phyloP scores from a whole-genome alignment of 495 filamentous ascomycete genomes.

The Penicillium maclennaniae region DNA sequence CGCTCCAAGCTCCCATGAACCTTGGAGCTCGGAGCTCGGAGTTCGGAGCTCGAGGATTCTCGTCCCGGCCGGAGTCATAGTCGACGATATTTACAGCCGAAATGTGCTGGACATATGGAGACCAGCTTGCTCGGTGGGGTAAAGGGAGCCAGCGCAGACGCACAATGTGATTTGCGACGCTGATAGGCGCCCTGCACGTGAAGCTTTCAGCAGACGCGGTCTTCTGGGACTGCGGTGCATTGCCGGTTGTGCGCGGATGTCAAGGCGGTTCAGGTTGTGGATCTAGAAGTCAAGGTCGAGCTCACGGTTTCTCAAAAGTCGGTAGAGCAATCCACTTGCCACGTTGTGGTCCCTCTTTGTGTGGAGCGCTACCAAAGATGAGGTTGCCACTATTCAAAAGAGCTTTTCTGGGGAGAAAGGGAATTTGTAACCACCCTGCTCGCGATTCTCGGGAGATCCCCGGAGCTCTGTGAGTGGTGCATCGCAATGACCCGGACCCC shows the following conservation, averaged over 20 bases:
- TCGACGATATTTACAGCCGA: slow-evolving; percentile 1
- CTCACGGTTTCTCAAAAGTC: background rate
- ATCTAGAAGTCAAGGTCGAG: too few relatives aligned
- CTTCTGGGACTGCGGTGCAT: background rate
- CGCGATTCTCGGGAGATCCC: slow-evolving; percentile 1
- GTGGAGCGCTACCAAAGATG: slow-evolving; percentile 1
- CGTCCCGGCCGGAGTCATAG: slow-evolving; percentile 11
- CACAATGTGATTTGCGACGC: slow-evolving; percentile 14
- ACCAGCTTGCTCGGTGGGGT: background rate
- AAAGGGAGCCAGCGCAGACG: background rate
- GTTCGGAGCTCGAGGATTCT: slow-evolving; percentile 8
- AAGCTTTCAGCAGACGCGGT: slow-evolving; percentile 4
- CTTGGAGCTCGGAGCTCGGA: too few relatives aligned
- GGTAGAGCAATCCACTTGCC: background rate
- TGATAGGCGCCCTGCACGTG: slow-evolving; percentile 23
- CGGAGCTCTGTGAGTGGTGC: slow-evolving; percentile 9
- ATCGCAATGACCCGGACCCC: slow-evolving; percentile 9
- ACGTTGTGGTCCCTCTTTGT: slow-evolving; percentile 2
- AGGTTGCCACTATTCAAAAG: background rate
- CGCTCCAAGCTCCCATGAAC: background rate
- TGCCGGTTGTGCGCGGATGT: background rate
- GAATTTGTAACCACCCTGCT: background rate
- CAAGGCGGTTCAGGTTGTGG: background rate
- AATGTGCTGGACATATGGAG: background rate
- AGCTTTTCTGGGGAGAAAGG: slow-evolving; percentile 11